A percentile compares a stretch with the other conserved stretches of the same genome.
phyloP scores from a whole-genome alignment of 495 filamentous ascomycete genomes.

The Trichoderma erinaceum region DNA sequence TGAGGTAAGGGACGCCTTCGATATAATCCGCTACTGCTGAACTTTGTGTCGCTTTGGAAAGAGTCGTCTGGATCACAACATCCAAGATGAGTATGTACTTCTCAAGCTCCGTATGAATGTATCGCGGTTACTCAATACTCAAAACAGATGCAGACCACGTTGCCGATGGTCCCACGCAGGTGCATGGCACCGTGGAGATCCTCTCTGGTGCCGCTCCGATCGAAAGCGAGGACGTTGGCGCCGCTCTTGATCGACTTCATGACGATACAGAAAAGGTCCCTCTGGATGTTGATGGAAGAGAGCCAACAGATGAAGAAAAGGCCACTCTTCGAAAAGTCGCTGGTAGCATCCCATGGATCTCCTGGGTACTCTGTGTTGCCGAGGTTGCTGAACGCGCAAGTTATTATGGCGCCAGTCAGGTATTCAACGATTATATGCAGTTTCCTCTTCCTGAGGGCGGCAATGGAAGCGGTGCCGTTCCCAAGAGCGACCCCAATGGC shows the following conservation, averaged over 20 bases:
- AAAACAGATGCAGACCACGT: slow-evolving; percentile 15
- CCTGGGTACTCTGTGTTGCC: slow-evolving; percentile 67
- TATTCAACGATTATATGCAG: slow-evolving; percentile 65
- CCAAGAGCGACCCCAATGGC: slow-evolving; percentile 25
- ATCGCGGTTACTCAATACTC: background rate
- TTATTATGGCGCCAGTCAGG: slow-evolving; percentile 69
- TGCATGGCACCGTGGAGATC: slow-evolving; percentile 15
- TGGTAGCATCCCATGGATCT: slow-evolving; percentile 56
- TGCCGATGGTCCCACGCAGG: slow-evolving; percentile 15
- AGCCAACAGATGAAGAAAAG: slow-evolving; percentile 57
- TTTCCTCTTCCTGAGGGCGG: slow-evolving; percentile 54
- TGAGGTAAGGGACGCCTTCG: background rate
- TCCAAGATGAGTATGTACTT: background rate
- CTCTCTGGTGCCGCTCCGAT: slow-evolving; percentile 14
- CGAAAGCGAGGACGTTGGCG: slow-evolving; percentile 15
- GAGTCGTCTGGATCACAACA: background rate
- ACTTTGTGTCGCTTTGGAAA: background rate
- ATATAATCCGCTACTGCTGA: background rate
- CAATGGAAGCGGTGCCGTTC: slow-evolving; percentile 47
- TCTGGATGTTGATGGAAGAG: slow-evolving; percentile 6
- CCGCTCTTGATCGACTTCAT: slow-evolving; percentile 6
- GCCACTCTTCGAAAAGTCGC: slow-evolving; percentile 56
- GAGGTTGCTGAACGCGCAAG: slow-evolving; percentile 75
- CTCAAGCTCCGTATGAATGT: too few species aligned
- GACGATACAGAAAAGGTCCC: slow-evolving; percentile 12